Evolutionary conservation across 208 protist genomes (phyloP).

Genomic region (Leishmania tropica): DNA sequence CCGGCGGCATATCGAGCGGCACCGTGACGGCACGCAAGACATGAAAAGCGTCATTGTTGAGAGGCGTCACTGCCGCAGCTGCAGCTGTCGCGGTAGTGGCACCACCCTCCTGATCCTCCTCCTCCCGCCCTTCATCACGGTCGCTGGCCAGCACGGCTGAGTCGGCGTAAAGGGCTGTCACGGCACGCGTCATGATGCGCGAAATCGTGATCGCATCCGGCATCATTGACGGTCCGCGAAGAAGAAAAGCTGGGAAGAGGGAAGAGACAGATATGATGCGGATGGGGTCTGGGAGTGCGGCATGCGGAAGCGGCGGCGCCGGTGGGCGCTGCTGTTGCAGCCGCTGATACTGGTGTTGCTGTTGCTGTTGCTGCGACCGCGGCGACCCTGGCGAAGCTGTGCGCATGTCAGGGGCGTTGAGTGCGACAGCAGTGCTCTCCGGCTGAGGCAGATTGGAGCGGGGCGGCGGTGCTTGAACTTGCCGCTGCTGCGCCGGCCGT

Average conservation of each 20-base stretch:
- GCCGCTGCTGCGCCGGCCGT: slow-evolving; percentile 1
- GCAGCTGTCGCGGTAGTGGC: neutral
- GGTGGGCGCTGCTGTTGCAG: slow-evolving; percentile 1
- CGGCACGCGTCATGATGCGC: slow-evolving; percentile 16
- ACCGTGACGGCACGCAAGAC: slow-evolving; percentile 10
- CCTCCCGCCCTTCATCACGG: neutral
- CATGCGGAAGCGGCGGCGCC: neutral
- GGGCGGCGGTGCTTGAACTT: neutral
- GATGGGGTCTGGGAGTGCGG: neutral
- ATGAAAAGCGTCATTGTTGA: slow-evolving; percentile 6
- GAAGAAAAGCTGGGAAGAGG: slow-evolving; percentile 12
- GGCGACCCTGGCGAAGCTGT: neutral
- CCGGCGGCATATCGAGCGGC: slow-evolving; percentile 1
- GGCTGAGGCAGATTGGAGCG: neutral
- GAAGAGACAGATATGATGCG: neutral
- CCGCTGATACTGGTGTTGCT: slow-evolving; percentile 1
- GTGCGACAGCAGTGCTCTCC: neutral
- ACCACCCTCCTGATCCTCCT: neutral
- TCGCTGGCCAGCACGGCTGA: slow-evolving; percentile 8
- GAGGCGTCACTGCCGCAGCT: neutral
- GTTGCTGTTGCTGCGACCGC: neutral
- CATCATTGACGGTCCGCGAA: slow-evolving; percentile 11
- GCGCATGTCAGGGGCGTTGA: neutral
- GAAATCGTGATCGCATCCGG: slow-evolving; percentile 14
- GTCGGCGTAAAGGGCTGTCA: slow-evolving; percentile 20